A percentile compares a stretch with the other conserved stretches of the same genome.
These are phyloP conservation scores for Bauhinia variegata DNA, from an alignment of 306 rosid species.

Conservation along the genomic window DNA sequence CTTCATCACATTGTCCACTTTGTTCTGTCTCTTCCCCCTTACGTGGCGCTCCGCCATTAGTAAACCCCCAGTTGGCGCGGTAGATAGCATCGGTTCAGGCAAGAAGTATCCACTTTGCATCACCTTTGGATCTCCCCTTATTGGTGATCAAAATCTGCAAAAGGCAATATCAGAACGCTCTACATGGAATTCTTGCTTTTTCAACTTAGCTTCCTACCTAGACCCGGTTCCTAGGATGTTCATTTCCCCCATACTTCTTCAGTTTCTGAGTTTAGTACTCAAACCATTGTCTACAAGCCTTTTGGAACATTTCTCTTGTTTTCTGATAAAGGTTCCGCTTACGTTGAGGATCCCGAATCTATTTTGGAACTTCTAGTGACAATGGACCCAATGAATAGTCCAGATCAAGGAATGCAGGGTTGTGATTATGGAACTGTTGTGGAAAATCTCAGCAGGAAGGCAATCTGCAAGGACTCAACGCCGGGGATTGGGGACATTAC, in stretches of 20 bases:
- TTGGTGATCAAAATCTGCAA: constrained; percentile 52
- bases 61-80: too few relatives aligned
- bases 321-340: constrained; percentile 48
- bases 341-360: constrained; percentile 50
- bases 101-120: constrained; percentile 63
- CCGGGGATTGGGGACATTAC: background rate
- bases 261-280: too few relatives aligned
- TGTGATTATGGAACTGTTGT: constrained; percentile 45
- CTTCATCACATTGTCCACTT: too few relatives aligned
- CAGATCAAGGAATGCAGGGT: constrained; percentile 5
- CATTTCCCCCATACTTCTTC: too few relatives aligned
- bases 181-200: constrained; percentile 68
- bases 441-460: constrained; percentile 28
- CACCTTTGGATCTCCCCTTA: constrained; percentile 75
- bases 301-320: constrained; percentile 70
- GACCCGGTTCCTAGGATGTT: constrained; percentile 50
- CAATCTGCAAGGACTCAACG: constrained; percentile 25
- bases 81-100: constrained; percentile 38
- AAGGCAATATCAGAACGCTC: constrained; percentile 47
- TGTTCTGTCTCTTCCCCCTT: too few relatives aligned
- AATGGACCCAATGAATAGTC: constrained; percentile 4
- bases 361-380: constrained; percentile 35
- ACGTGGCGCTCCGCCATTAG: too few relatives aligned
- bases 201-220: constrained; percentile 51
- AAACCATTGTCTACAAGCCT: constrained; percentile 35